Percentiles rank a stretch among this genome's conserved stretches.
Evolutionary conservation across 1,284 basidiomycete genomes (phyloP).

Genomic region (Naganishia sp.): DNA sequence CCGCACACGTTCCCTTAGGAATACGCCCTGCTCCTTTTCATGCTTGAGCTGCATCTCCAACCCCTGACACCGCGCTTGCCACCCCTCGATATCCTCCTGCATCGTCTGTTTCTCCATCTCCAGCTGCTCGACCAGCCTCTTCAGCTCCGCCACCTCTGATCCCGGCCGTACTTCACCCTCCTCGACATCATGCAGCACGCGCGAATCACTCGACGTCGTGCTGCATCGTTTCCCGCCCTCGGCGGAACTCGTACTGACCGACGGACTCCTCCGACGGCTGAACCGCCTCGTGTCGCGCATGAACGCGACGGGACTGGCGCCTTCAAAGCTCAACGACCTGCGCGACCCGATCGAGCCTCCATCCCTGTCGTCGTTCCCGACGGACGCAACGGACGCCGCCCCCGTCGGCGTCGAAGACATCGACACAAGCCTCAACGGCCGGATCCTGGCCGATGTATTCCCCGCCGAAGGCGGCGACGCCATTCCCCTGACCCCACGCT

Average conservation of each 20-base stretch:
- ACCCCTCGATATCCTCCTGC: slow-evolving; percentile 33
- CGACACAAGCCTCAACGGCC: slow-evolving; percentile 12
- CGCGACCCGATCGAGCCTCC: slow-evolving; percentile 1
- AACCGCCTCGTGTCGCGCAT: slow-evolving; percentile 1
- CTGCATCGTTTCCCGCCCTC: slow-evolving; percentile 3
- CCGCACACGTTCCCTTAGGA: slow-evolving; percentile 28
- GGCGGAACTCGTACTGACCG: not conserved
- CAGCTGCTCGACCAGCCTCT: slow-evolving; percentile 18
- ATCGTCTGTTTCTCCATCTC: slow-evolving; percentile 32
- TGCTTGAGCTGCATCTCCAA: slow-evolving; percentile 30
- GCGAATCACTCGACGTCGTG: slow-evolving; percentile 15
- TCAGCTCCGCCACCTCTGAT: not conserved
- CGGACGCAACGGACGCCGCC: not conserved
- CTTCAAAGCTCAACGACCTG: slow-evolving; percentile 10
- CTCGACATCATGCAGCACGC: slow-evolving; percentile 18
- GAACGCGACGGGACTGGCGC: not conserved
- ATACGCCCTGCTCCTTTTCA: slow-evolving; percentile 30
- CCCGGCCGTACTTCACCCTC: not conserved
- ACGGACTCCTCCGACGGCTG: not conserved
- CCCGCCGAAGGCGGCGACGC: not conserved
- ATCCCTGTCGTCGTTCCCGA: slow-evolving; percentile 1
- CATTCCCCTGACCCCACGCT: not conserved
- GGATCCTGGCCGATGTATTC: slow-evolving; percentile 20
- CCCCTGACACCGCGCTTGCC: slow-evolving; percentile 27
- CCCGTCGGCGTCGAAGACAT: slow-evolving; percentile 5